These are phyloP conservation scores for Trichosporon coremiiforme DNA, from an alignment of 1,284 basidiomycete genomes.

Conservation along the genomic window DNA sequence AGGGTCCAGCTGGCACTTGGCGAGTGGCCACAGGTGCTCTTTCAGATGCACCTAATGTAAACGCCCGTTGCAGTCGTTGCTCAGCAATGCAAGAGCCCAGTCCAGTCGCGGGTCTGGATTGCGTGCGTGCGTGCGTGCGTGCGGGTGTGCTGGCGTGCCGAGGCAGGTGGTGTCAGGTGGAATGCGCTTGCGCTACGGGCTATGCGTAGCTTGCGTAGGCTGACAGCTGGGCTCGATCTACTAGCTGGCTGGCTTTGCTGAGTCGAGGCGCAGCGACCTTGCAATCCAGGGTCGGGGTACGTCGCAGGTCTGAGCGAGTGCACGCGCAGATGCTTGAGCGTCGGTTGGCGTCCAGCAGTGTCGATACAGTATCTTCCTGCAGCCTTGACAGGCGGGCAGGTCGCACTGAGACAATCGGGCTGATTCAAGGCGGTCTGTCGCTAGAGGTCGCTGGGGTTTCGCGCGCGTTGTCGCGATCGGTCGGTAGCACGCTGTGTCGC, in stretches of 20 bases:
- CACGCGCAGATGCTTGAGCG: slow-evolving; percentile 4
- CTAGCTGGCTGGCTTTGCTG: no score
- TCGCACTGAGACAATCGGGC: background rate
- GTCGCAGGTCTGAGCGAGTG: background rate
- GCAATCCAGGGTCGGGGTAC: background rate
- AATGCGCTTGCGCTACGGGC: background rate
- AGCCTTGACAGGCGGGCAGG: background rate
- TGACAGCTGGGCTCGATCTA: background rate
- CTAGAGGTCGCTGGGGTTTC: background rate
- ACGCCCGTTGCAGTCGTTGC: no score
- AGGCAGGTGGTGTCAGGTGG: background rate
- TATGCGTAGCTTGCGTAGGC: background rate
- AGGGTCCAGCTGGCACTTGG: no score
- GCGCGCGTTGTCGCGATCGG: background rate
- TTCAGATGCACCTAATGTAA: no score
- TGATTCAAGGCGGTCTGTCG: background rate
- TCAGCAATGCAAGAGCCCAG: no score
- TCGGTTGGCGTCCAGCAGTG: no score
- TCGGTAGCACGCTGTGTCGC: background rate
- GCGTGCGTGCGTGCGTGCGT: slow-evolving; percentile 1
- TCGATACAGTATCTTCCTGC: background rate
- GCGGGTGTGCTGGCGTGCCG: no score
- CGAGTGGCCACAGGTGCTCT: slow-evolving; percentile 8
- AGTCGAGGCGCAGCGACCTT: no score
- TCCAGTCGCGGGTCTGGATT: background rate